A percentile compares a stretch with the other conserved stretches of the same genome.
phyloP scores from a whole-genome alignment of 1,284 basidiomycete species.

The Cryptococcus sp. region DNA sequence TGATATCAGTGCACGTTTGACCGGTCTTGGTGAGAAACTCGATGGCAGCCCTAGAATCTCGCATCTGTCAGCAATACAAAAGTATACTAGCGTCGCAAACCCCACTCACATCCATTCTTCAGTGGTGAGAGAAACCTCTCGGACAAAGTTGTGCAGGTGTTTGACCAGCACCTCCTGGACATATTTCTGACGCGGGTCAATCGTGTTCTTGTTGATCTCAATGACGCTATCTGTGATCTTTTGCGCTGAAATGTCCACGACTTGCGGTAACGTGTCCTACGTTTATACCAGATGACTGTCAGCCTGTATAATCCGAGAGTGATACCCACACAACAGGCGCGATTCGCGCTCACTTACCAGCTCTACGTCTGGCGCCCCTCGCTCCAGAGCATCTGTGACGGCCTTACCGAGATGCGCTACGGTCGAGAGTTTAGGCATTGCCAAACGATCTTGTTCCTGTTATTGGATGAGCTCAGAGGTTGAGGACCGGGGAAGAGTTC shows the following conservation, averaged over 20 bases:
- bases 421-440: neutral
- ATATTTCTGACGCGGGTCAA: neutral
- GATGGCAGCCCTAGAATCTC: neutral
- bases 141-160: neutral
- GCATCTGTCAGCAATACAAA: neutral
- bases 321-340: too few relatives aligned
- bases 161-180: slow-evolving; percentile 1
- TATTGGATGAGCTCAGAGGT: too few relatives aligned
- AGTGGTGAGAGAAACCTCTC: neutral
- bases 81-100: neutral
- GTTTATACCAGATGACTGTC: neutral
- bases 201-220: neutral
- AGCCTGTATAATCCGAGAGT: neutral
- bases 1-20: neutral
- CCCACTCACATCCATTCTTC: neutral
- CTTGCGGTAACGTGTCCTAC: neutral
- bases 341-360: neutral
- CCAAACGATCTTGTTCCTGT: too few relatives aligned
- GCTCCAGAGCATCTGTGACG: neutral
- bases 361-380: neutral
- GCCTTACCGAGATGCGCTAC: neutral
- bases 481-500: too few relatives aligned
- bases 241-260: neutral
- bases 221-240: slow-evolving; percentile 1
- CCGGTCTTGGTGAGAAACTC: neutral